Conservation (phyloP, 805 yeast species). For the Candida golubevii region DNA sequence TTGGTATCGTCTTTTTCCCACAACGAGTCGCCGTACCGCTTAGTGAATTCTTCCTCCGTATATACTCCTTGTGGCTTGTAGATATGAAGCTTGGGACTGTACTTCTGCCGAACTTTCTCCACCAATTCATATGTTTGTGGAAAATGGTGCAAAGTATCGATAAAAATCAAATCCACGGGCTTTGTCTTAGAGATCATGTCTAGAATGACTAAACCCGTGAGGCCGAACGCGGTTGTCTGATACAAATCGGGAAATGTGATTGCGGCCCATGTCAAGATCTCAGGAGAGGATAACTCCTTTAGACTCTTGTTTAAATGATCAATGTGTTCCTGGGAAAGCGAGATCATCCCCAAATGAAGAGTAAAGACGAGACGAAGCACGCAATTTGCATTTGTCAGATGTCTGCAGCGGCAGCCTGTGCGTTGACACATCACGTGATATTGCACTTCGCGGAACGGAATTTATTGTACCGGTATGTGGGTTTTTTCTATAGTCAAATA, state of each 20-base stretch:
- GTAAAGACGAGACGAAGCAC: not conserved
- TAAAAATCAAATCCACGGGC: conserved; percentile 71
- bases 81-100: conserved; percentile 55
- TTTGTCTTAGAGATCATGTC: conserved; percentile 60
- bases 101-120: conserved; percentile 49
- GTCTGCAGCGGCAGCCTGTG: not conserved
- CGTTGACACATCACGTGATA: conserved; percentile 13
- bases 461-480: too few species aligned
- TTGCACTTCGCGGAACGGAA: conserved; percentile 6
- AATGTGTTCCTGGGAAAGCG: conserved; percentile 45
- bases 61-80: conserved; percentile 60
- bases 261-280: conserved; percentile 77
- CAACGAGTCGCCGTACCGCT: conserved; percentile 64
- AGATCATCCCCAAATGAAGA: conserved; percentile 9
- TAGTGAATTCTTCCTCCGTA: conserved; percentile 59
- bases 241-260: conserved; percentile 76
- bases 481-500: too few species aligned
- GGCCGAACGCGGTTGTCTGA: conserved; percentile 94
- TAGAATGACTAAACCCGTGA: conserved; percentile 83
- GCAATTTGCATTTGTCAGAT: not conserved
- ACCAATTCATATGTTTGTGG: conserved; percentile 87
- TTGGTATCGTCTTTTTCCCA: conserved; percentile 81
- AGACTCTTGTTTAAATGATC: conserved; percentile 63
- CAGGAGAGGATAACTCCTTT: conserved; percentile 56
- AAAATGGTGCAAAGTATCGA: conserved; percentile 90